Conservation (phyloP, 257 asterid genomes). For the Salvia splendens region DNA sequence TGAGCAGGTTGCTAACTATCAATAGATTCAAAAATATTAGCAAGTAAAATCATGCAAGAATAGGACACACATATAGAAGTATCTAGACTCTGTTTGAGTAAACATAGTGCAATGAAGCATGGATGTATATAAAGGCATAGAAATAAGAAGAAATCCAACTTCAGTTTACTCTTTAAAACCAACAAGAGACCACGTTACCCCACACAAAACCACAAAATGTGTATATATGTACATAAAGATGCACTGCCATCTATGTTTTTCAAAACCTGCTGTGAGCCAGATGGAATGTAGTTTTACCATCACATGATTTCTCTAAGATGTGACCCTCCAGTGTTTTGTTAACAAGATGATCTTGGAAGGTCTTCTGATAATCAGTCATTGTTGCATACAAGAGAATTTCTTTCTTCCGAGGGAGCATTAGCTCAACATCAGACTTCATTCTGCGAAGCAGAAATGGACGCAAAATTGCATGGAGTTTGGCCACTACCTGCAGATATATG, state of each 20-base stretch:
- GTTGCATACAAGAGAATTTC: conserved; percentile 91
- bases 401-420: conserved; percentile 86
- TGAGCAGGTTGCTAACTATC: conserved; percentile 22
- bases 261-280: conserved; percentile 7
- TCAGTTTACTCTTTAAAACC: background rate
- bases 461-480: conserved; percentile 88
- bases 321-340: conserved; percentile 76
- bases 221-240: conserved; percentile 11
- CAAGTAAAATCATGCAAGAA: conserved; percentile 8
- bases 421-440: conserved; percentile 90
- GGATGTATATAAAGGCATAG: background rate
- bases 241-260: background rate
- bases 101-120: conserved; percentile 5
- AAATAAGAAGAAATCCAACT: background rate
- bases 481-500: conserved; percentile 70
- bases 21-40: background rate
- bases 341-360: conserved; percentile 81
- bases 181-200: background rate
- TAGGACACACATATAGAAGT: background rate
- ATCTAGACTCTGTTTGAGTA: background rate
- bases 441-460: conserved; percentile 97
- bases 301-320: conserved; percentile 45
- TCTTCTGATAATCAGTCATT: conserved; percentile 80
- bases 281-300: conserved; percentile 47
- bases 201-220: background rate